Percentiles rank a stretch among this genome's conserved stretches.
phyloP scores from a whole-genome alignment of 371 early-diverging fungal genomes.

The Haplosporangium sp. region DNA sequence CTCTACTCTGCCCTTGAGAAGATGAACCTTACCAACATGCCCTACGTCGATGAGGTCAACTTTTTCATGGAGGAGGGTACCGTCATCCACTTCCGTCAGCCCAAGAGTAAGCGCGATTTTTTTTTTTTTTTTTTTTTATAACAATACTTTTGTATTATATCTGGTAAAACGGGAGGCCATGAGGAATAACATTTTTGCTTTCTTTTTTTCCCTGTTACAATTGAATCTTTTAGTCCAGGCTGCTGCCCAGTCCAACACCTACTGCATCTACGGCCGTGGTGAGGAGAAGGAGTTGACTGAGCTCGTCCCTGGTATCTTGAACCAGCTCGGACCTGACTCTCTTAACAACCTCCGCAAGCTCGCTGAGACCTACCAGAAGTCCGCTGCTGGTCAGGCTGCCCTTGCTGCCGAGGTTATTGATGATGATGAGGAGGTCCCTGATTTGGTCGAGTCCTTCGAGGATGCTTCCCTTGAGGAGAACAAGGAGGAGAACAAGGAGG shows the following conservation, averaged over 20 bases:
- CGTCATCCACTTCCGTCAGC: slow-evolving; percentile 92
- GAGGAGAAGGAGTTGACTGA: slow-evolving; percentile 93
- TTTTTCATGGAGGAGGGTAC: slow-evolving; percentile 97
- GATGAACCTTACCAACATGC: slow-evolving; percentile 86
- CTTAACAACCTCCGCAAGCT: slow-evolving; percentile 81
- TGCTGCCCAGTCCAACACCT: slow-evolving; percentile 90
- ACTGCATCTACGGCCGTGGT: slow-evolving; percentile 89
- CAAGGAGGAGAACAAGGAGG: slow-evolving; percentile 32
- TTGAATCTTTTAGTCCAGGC: slow-evolving; percentile 76
- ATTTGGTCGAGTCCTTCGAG: slow-evolving; percentile 59
- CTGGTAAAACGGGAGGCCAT: not conserved
- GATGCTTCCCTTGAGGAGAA: slow-evolving; percentile 55
- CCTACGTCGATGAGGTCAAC: slow-evolving; percentile 97
- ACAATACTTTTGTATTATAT: too few species aligned
- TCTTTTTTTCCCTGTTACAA: slow-evolving; percentile 3
- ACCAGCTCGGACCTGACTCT: slow-evolving; percentile 96
- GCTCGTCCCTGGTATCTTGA: slow-evolving; percentile 93
- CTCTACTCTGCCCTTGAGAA: slow-evolving; percentile 88
- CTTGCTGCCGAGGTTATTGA: slow-evolving; percentile 63
- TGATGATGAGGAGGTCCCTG: slow-evolving; percentile 65
- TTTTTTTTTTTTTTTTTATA: too few species aligned
- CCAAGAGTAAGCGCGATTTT: slow-evolving; percentile 77
- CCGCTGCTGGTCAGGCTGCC: slow-evolving; percentile 49
- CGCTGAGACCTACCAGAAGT: slow-evolving; percentile 45
- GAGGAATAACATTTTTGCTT: not conserved